phyloP scores from a whole-genome alignment of 2,329 filamentous ascomycete genomes.

The Penicillium sp. region DNA sequence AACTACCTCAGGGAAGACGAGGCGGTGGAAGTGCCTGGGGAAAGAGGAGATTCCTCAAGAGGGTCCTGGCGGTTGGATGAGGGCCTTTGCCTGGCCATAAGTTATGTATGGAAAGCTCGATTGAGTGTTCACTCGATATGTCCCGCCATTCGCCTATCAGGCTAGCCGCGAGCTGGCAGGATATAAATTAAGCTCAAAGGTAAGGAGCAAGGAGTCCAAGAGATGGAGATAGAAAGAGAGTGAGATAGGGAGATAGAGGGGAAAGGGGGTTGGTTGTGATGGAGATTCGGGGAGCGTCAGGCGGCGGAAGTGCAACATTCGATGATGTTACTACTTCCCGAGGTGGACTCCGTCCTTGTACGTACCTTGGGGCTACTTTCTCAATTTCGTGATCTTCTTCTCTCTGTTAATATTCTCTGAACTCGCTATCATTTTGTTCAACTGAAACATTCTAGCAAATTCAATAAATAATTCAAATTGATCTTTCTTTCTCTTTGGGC shows the following conservation, averaged over 20 bases:
- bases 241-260: slow-evolving; percentile 6
- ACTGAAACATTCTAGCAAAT: too few species aligned
- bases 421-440: too few species aligned
- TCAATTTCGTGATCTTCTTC: not conserved
- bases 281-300: slow-evolving; percentile 37
- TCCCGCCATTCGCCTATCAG: slow-evolving; percentile 46
- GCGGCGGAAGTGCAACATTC: slow-evolving; percentile 35
- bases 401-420: not conserved
- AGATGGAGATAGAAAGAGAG: slow-evolving; percentile 6
- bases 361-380: not conserved
- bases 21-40: slow-evolving; percentile 32
- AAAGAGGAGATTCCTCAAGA: slow-evolving; percentile 42
- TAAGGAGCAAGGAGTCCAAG: not conserved
- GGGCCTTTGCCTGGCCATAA: slow-evolving; percentile 51
- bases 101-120: slow-evolving; percentile 37
- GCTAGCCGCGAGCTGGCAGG: slow-evolving; percentile 12
- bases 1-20: slow-evolving; percentile 41
- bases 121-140: slow-evolving; percentile 36
- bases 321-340: slow-evolving; percentile 19
- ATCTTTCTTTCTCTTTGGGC: not conserved
- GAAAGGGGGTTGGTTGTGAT: slow-evolving; percentile 28
- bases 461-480: too few species aligned
- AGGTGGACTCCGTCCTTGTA: not conserved
- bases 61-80: slow-evolving; percentile 46
- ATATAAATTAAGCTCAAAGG: not conserved